phyloP scores from a whole-genome alignment of 2,329 filamentous ascomycete genomes.

The Cadophora luteo-olivacea region DNA sequence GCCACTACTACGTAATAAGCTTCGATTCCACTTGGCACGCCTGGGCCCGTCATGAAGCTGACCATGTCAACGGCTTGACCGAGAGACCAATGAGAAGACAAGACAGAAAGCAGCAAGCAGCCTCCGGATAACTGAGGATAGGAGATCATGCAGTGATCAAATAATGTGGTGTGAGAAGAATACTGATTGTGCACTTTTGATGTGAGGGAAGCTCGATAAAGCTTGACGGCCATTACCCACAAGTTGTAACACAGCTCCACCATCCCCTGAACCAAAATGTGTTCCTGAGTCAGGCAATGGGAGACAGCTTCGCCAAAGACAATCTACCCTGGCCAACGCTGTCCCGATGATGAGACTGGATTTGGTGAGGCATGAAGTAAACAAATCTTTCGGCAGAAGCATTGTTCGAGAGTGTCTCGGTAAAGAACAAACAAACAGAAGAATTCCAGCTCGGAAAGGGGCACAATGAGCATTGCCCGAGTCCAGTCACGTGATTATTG shows the following conservation, averaged over 20 bases:
- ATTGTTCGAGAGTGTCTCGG: background rate
- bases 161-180: background rate
- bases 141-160: background rate
- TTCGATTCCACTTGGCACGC: conserved; percentile 15
- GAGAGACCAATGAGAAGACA: conserved; percentile 12
- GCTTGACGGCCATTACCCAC: background rate
- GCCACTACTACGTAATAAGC: conserved; percentile 28
- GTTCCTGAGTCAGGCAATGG: conserved; percentile 10
- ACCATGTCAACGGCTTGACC: conserved; percentile 6
- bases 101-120: background rate
- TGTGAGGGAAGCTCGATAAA: background rate
- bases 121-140: background rate
- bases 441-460: background rate
- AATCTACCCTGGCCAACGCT: too few relatives aligned
- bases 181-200: conserved; percentile 8
- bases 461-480: background rate
- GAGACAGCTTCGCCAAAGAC: background rate
- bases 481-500: background rate
- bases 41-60: conserved; percentile 2
- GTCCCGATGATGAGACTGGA: too few relatives aligned
- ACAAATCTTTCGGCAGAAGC: background rate
- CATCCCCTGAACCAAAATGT: conserved; percentile 7
- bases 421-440: conserved; percentile 3
- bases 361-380: background rate
- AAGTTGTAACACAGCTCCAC: conserved; percentile 5